Base-by-base conservation (phyloP, 768 basidiomycete species). In the Paxillus ammoniavirescens region DNA sequence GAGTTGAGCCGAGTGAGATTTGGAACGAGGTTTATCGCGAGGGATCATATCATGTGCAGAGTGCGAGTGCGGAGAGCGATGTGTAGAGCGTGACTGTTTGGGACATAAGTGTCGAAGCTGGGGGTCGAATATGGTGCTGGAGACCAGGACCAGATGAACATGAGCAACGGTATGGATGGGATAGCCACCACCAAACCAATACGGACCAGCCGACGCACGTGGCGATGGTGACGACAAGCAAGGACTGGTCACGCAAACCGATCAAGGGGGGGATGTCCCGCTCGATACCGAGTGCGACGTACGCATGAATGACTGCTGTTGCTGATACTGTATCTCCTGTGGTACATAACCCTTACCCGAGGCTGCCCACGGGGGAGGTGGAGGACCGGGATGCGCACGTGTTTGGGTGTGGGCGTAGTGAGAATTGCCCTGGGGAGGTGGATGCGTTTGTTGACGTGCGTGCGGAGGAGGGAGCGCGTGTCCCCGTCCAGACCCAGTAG, bases 301-400 rank as follows among this genome's bases (percentile, higher is more conserved):
- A 15, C 77, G 71, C 64, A 79, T 71, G 59, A 80, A 80, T 18
- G 77, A 78, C 53, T 78, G 35, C 35, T 35, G 79, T 30, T 77
- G 76, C 41, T 73, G 67, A 8, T 75, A 64, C 43, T 53, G 69
- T 58, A 56, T 53, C 14, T 67, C 62, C 5, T 58, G 57, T 15
- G 21, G 43, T 12, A 54, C 49, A 7, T 65, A 66, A 9, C 62
- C 44, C 31, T 65, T 65, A 13, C 62, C 57, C 26, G 43, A 7
- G 2, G 36, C 37, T 14, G 47, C 51, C 65, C 65, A 66, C 1
- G 65, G 63, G 14, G 65, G 65, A 0, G 55, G 66, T 2, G 65
- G 65, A 18, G 65, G 61, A 3, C 53, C 59, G 8, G 58, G 53
- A 45, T 66, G 64, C 30, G 53, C 8, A 0, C 62, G 59, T 2